Conservation (phyloP, 192 early-diverging fungal genomes). For the Coemansia umbellata region DNA sequence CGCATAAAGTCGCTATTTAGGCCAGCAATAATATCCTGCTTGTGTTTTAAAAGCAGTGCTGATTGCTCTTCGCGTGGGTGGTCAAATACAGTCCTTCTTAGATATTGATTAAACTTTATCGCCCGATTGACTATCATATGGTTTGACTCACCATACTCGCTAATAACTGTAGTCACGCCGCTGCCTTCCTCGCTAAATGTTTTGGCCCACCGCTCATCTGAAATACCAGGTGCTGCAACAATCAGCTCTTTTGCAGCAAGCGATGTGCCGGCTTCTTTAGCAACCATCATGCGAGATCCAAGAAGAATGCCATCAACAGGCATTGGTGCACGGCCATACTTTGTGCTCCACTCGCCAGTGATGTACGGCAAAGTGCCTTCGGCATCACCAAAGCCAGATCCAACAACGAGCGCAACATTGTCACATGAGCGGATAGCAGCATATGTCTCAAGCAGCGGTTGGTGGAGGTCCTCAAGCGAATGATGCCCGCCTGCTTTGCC, state of each 20-base stretch:
- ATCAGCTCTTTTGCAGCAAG: constrained; percentile 82
- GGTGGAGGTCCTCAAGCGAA: constrained; percentile 93
- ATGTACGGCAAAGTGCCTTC: constrained; percentile 85
- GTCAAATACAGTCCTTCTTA: constrained; percentile 75
- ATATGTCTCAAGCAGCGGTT: constrained; percentile 75
- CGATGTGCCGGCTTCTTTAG: constrained; percentile 80
- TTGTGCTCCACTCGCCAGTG: constrained; percentile 85
- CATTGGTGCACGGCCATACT: constrained; percentile 84
- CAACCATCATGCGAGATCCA: constrained; percentile 95
- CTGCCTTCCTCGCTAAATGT: constrained; percentile 74
- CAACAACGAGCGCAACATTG: constrained; percentile 86
- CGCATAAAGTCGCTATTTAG: constrained; percentile 88
- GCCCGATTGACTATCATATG: constrained; percentile 89
- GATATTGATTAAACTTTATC: constrained; percentile 70
- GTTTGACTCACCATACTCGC: constrained; percentile 90
- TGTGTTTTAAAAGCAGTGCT: constrained; percentile 57
- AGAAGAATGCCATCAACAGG: constrained; percentile 93
- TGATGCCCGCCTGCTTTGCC: constrained; percentile 95
- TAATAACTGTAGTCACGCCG: constrained; percentile 80
- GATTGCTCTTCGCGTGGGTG: constrained; percentile 81
- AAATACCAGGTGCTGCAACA: constrained; percentile 74
- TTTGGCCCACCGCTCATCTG: constrained; percentile 77
- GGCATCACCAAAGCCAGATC: constrained; percentile 87
- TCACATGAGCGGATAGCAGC: constrained; percentile 61
- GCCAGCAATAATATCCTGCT: constrained; percentile 82